Evolutionary conservation across 768 basidiomycete species (phyloP), one percentile per base, ranked within the genome.

Genomic region (Lactifluus echinatus): DNA sequence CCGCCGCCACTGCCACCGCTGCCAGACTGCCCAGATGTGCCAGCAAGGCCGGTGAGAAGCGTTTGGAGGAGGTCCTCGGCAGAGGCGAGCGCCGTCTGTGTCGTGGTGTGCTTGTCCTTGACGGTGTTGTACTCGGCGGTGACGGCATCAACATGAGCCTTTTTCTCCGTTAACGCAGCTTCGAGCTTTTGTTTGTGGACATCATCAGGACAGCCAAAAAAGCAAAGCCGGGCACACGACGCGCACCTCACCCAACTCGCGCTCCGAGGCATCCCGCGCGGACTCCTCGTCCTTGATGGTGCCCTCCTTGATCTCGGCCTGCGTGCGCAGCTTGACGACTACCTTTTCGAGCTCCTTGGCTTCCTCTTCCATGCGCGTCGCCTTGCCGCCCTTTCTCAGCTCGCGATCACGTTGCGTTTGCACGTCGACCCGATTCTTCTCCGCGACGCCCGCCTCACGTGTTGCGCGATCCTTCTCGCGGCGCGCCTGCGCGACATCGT

Each of bases 1-100:
- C 88, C 92, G 8, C 88, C 85, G 10, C 57, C 57, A 0, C 96
- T 96, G 2, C 93, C 92, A 8, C 88, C 92, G 8, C 88, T 85
- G 10, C 83, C 80, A 39, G 82, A 83, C 56, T 80, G 82, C 28
- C 76, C 48, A 71, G 50, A 78, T 78, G 39, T 74, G 77, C 4
- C 86, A 1, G 93, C 84, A 10, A 97, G 81, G 43, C 96, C 96
- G 0, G 95, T 98, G 46, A 95, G 77, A 19, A 98, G 82, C 0
- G 92, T 91, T 69, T 98, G 95, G 0, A 98, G 78, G n/a, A 98
- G 85, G 64, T 93, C 91, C 70, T 98, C 94, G 15, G 85, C 79
- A 19, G 82, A 87, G 14, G 78, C 68, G 8, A 95, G 78, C 28
- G 83, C 78, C 4, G 77, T 73, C 55, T 83, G 76, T 2, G 82